Percentiles rank a stretch among this genome's conserved stretches.
These are phyloP conservation scores for Takakia lepidozioides DNA, from an alignment of 225 moss, liverwort and hornwort genomes.

Conservation along the genomic window DNA sequence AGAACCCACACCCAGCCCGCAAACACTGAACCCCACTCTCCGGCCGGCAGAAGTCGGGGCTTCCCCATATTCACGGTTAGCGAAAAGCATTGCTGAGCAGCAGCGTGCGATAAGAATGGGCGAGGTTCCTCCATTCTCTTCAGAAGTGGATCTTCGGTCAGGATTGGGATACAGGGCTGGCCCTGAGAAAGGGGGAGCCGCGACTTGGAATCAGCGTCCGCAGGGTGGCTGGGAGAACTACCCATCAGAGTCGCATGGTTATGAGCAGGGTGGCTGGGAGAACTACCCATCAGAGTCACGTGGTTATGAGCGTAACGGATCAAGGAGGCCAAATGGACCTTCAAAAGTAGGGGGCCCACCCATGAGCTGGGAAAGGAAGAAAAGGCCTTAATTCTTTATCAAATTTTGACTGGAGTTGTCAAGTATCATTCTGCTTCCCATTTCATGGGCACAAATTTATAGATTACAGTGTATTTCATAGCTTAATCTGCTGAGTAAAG, in stretches of 20 bases:
- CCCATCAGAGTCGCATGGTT: constrained; percentile 1
- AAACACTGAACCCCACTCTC: constrained; percentile 21
- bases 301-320: neutral
- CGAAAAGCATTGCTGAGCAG: constrained; percentile 70
- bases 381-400: neutral
- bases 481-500: too few species aligned
- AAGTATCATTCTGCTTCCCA: too few species aligned
- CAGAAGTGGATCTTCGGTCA: constrained; percentile 15
- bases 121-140: constrained; percentile 13
- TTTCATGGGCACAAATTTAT: too few species aligned
- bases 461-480: too few species aligned
- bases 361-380: neutral
- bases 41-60: constrained; percentile 23
- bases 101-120: constrained; percentile 85
- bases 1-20: constrained; percentile 21
- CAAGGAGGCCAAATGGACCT: constrained; percentile 8
- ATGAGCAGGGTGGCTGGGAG: too few species aligned
- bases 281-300: constrained; percentile 5
- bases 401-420: constrained; percentile 3
- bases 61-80: constrained; percentile 44
- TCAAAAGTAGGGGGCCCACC: constrained; percentile 1
- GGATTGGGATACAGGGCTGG: constrained; percentile 26
- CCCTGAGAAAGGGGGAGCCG: too few species aligned
- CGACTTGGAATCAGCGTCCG: too few species aligned
- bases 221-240: too few species aligned